These are phyloP conservation scores for Mycena filopes DNA, from an alignment of 768 basidiomycete species.

Conservation along the genomic window DNA sequence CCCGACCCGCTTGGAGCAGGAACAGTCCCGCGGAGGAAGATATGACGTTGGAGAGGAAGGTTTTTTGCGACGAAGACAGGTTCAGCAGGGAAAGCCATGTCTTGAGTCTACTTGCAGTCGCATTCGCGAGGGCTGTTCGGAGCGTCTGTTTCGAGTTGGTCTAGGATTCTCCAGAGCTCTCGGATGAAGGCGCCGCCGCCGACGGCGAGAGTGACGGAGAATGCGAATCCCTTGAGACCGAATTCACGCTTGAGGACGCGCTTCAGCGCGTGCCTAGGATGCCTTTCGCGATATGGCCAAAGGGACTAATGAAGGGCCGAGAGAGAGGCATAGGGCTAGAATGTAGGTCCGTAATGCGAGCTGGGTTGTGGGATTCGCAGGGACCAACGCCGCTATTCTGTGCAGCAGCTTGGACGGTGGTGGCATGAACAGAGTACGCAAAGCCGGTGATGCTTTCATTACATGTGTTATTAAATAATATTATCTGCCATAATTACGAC, in stretches of 20 bases:
- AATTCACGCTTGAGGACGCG: conserved; percentile 66
- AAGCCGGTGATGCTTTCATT: background rate
- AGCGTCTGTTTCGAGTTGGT: conserved; percentile 15
- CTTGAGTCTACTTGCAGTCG: conserved; percentile 12
- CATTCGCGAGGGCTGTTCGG: background rate
- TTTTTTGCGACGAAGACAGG: conserved; percentile 55
- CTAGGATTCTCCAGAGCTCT: conserved; percentile 52
- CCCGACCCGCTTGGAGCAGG: conserved; percentile 65
- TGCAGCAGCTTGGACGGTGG: conserved; percentile 16
- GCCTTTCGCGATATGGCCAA: conserved; percentile 52
- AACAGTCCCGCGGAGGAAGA: conserved; percentile 67
- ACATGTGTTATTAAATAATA: conserved; percentile 20
- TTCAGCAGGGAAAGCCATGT: conserved; percentile 36
- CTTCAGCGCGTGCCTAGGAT: conserved; percentile 37
- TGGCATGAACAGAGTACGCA: background rate
- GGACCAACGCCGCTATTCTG: conserved; percentile 38
- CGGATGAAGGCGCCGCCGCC: conserved; percentile 71
- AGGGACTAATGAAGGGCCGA: conserved; percentile 73
- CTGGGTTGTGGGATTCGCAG: conserved; percentile 53
- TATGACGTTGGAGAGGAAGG: conserved; percentile 67
- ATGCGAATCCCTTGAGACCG: conserved; percentile 73
- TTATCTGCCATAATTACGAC: background rate
- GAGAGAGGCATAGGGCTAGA: conserved; percentile 69
- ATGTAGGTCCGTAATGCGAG: conserved; percentile 75
- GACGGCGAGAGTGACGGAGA: conserved; percentile 69